Conservation (phyloP, 2,329 filamentous ascomycete species). For the Beauveria sp. region DNA sequence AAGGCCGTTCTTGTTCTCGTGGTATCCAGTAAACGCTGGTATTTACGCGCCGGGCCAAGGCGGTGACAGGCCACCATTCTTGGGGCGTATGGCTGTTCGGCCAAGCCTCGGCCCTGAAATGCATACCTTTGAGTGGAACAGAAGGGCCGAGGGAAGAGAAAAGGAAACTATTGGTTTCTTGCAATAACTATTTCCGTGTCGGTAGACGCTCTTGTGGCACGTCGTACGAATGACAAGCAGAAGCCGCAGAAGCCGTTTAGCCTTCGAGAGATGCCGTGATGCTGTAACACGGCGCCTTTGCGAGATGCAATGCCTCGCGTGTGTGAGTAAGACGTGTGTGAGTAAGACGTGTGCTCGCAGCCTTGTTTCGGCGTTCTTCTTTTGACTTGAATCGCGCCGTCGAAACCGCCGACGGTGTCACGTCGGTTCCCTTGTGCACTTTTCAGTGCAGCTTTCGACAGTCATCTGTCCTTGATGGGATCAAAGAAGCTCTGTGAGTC, state of each 20-base stretch:
- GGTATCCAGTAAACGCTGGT: neutral
- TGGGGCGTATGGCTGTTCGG: neutral
- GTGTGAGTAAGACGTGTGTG: neutral
- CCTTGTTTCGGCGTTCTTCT: neutral
- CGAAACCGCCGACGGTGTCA: neutral
- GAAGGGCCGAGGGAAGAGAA: neutral
- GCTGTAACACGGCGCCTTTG: neutral
- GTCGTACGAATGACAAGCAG: neutral
- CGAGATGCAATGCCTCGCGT: neutral
- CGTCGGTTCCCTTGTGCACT: neutral
- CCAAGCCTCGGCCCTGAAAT: neutral
- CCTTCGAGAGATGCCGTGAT: neutral
- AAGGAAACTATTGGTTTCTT: neutral
- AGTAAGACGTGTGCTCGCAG: neutral
- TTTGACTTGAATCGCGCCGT: neutral
- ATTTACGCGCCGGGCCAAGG: slow-evolving; percentile 1
- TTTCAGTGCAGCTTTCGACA: neutral
- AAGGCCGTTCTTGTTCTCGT: neutral
- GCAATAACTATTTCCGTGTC: neutral
- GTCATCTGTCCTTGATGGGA: neutral
- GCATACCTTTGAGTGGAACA: neutral
- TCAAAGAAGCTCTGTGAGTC: neutral
- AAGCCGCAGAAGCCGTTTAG: no score
- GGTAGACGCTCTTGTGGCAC: neutral
- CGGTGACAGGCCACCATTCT: neutral